Conservation (phyloP, 169 alveolate genomes). For the Cyclospora cayetanensis region DNA sequence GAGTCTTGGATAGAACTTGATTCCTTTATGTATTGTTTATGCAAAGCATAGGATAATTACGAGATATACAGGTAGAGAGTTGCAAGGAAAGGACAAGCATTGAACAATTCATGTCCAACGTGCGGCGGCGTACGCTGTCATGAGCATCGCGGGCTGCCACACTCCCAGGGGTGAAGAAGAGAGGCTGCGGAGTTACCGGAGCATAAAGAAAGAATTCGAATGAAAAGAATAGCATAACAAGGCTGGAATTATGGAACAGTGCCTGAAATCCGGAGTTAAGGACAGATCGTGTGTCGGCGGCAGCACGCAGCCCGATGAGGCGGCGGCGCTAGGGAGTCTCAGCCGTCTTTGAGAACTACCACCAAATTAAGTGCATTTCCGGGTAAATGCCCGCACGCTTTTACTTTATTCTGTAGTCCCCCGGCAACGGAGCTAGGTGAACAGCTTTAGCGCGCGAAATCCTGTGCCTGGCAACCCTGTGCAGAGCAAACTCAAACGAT, state of each 20-base stretch:
- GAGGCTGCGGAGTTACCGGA: neutral
- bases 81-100: conserved; percentile 24
- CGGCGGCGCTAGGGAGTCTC: conserved; percentile 19
- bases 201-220: neutral
- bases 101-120: neutral
- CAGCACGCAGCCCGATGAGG: conserved; percentile 34
- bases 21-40: neutral
- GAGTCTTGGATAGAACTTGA: neutral
- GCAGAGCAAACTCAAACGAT: too few relatives aligned
- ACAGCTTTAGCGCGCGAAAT: too few relatives aligned
- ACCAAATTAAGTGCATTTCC: too few relatives aligned
- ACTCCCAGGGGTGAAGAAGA: neutral
- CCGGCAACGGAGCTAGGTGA: too few relatives aligned
- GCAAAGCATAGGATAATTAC: neutral
- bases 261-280: neutral
- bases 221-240: neutral
- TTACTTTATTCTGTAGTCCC: too few relatives aligned
- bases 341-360: too few relatives aligned
- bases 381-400: too few relatives aligned
- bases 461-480: too few relatives aligned
- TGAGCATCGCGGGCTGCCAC: conserved; percentile 6
- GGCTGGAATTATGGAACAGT: neutral
- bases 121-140: neutral
- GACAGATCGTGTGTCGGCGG: conserved; percentile 12
- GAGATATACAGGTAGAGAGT: neutral